Base-by-base conservation (phyloP, 2,329 filamentous ascomycete genomes). In the Neofusicoccum cordaticola region DNA sequence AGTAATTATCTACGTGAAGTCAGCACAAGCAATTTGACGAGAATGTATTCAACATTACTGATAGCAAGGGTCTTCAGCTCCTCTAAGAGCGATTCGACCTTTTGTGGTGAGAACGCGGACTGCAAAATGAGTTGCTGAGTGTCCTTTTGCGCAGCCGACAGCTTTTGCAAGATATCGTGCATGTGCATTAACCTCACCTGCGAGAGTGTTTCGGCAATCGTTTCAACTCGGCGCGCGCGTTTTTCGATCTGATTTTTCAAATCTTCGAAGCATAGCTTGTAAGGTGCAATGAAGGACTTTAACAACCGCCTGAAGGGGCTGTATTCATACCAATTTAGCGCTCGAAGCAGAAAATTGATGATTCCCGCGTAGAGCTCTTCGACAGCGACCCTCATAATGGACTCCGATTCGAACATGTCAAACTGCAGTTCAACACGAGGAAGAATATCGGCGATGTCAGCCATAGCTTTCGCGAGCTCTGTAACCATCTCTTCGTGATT, bases 261-360 rank as follows among this genome's bases (percentile, higher is more conserved):
- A 34, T 67, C 66, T 45, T 67, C 27, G 37, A 66, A 69, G 3
- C 50, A 22, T 12, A 69, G 62, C 3, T 42, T 57, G 51, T 58
- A 68, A 2, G 67, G 67, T 13, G 51, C 27, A 12, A 27, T 53
- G 41, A 69, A 57, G 1, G 68, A 35, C 1, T 45, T 47, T 15
- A 44, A 19, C 8, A 57, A 48, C 22, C 62, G 67, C 52, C 41
- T 64, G 15, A 22, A 48, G 7, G 19, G 42, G 5, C 58, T 63
- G 31, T 63, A 12, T n/a, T 60, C 51, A 35, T 68, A 69, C 67
- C 67, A 69, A 1, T 53, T 45, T 2, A 67, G 9, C 7, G 63
- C 39, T 11, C 50, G 34, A 4, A 39, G 19, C 8, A 68, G 7
- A 41, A 69, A 68, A 19, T 64, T 15, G 6, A 69, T 62, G 34